A percentile compares a stretch with the other conserved stretches of the same genome.
Conservation (phyloP, 495 filamentous ascomycete genomes). For the Clavariopsis aquatica region DNA sequence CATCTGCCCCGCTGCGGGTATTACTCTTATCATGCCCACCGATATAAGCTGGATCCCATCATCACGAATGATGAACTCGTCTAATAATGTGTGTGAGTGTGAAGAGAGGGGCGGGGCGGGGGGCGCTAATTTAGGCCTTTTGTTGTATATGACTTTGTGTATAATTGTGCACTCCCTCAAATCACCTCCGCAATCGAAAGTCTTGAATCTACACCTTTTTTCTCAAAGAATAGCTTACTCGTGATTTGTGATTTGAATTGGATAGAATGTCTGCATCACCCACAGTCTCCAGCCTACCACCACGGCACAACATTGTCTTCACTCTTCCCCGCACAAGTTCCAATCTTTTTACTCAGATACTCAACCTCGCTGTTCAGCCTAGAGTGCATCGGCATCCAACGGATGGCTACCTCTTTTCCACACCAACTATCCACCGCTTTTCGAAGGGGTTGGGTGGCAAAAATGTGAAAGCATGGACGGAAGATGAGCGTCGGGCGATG, state of each 20-base stretch:
- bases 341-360: slow-evolving; percentile 14
- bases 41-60: not conserved
- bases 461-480: slow-evolving; percentile 5
- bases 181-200: not conserved
- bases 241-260: no score
- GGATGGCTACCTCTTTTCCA: slow-evolving; percentile 13
- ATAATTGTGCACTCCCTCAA: not conserved
- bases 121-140: not conserved
- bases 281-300: not conserved
- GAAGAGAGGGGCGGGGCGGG: no score
- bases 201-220: not conserved
- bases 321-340: slow-evolving; percentile 16
- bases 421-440: not conserved
- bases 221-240: no score
- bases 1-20: not conserved
- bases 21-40: not conserved
- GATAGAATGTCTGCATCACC: no score
- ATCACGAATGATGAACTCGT: not conserved
- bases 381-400: not conserved
- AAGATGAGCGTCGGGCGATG: not conserved
- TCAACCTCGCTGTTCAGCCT: slow-evolving; percentile 9
- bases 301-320: slow-evolving; percentile 10
- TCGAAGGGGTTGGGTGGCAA: not conserved
- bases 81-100: no score
- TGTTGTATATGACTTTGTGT: not conserved